Evolutionary conservation across 2,329 filamentous ascomycete species (phyloP), one percentile per base, ranked within the genome.

Genomic region (Tolypocladium guangdongense): DNA sequence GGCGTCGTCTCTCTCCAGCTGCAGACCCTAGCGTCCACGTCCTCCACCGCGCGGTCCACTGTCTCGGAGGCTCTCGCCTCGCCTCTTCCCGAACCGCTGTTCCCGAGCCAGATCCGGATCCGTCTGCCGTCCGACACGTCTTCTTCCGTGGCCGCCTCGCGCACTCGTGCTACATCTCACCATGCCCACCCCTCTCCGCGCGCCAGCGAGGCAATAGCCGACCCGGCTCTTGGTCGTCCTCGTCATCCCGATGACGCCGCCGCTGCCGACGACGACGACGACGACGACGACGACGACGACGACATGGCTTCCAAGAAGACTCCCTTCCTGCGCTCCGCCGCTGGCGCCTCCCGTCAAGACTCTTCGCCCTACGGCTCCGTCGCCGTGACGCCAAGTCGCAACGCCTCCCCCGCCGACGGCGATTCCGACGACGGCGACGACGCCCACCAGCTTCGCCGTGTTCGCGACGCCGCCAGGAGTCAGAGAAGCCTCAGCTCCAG

Each of bases 321-420:
- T 46, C 69, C 71, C 32, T 67, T 71, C 51, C 64, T 71, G 53
- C 63, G 58, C 53, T 63, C 64, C 38, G 60, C 56, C 54, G 59
- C 62, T 52, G 61, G 60, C 49, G 47, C 51, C 61, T 39, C 58
- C 57, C 46, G 27, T 18, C 43, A 47, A n/a, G 63, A 67, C 43
- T 59, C 66, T 30, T 65, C 64, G 20, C 66, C 68, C 2, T 73
- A 74, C 53, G 71, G 71, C 54, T 68, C 71, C 50, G 68, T 72
- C 14, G 66, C 65, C 45, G 58, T 64, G 46, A 63, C 69, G 18
- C 66, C 68, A 20, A 68, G 64, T 54, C 65, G 66, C 53, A 67
- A 70, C 45, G 63, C 60, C 35, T 71, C 70, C 12, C 66, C 68
- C n/a, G 63, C 62, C 27, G 66, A 64, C 18, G 68, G 63, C 60